Conservation (phyloP, 2,329 filamentous ascomycete genomes). For the Fusarium drepaniforme region DNA sequence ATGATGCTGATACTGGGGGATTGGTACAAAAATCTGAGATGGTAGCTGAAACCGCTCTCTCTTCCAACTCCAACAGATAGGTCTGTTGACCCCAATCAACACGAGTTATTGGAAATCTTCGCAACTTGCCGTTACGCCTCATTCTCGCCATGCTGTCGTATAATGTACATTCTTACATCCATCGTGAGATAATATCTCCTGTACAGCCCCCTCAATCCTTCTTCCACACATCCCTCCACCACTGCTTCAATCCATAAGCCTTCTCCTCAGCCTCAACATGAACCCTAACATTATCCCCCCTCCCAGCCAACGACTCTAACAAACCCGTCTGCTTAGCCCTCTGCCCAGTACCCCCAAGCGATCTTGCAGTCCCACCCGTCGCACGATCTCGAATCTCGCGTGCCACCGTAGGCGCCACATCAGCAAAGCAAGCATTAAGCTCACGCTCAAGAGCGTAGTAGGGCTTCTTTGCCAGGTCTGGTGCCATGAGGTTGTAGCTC, state of each 20-base stretch:
- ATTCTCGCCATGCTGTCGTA: neutral
- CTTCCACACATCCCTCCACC: conserved; percentile 85
- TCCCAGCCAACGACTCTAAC: conserved; percentile 69
- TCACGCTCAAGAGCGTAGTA: conserved; percentile 90
- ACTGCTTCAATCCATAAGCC: conserved; percentile 88
- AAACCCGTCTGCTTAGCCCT: conserved; percentile 60
- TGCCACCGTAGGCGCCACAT: conserved; percentile 83
- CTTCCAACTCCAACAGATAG: neutral
- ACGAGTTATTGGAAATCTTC: neutral
- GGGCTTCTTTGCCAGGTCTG: conserved; percentile 90
- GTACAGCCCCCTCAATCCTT: conserved; percentile 30
- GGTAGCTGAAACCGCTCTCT: neutral
- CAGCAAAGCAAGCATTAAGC: conserved; percentile 83
- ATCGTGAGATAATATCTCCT: neutral
- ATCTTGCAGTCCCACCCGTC: conserved; percentile 52
- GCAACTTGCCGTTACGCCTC: neutral
- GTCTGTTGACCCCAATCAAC: neutral
- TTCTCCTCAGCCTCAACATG: conserved; percentile 81
- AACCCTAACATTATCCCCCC: conserved; percentile 62
- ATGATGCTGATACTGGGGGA: neutral
- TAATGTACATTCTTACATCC: neutral
- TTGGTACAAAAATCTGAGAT: neutral
- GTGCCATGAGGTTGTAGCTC: conserved; percentile 95
- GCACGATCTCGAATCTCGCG: conserved; percentile 80
- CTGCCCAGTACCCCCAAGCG: conserved; percentile 47